Evolutionary conservation across 768 basidiomycete species (phyloP).

Genomic region (Mycena pura): DNA sequence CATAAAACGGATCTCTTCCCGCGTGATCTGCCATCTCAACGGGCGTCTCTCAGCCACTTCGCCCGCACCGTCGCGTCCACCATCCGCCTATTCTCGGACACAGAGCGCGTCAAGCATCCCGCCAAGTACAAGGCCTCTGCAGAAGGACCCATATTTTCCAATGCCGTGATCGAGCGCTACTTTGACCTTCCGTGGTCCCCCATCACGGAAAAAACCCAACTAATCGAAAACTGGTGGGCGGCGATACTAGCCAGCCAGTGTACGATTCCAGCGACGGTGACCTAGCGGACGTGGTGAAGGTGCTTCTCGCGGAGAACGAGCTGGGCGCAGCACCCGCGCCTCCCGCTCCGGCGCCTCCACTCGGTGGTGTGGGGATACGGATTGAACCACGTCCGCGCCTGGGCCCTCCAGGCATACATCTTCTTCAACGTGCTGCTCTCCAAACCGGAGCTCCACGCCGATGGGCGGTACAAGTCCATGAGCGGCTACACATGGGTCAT

Average conservation of each 20-base stretch:
- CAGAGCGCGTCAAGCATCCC: slow-evolving; percentile 44
- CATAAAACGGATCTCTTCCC: slow-evolving; percentile 35
- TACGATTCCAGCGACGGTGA: slow-evolving; percentile 34
- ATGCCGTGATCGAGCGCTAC: slow-evolving; percentile 36
- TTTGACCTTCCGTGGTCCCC: slow-evolving; percentile 29
- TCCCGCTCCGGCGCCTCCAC: slow-evolving; percentile 36
- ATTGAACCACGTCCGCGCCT: slow-evolving; percentile 36
- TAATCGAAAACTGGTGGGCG: slow-evolving; percentile 44
- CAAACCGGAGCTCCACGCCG: slow-evolving; percentile 35
- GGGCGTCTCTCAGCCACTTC: slow-evolving; percentile 43
- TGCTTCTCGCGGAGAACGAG: slow-evolving; percentile 43
- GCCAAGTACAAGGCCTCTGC: slow-evolving; percentile 16
- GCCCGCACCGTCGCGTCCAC: slow-evolving; percentile 32
- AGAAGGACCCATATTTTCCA: slow-evolving; percentile 37
- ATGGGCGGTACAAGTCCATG: slow-evolving; percentile 35
- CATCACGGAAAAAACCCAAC: slow-evolving; percentile 37
- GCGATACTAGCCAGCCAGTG: too few species aligned
- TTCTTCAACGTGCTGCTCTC: slow-evolving; percentile 44
- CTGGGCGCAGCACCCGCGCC: slow-evolving; percentile 42
- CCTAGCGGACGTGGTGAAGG: slow-evolving; percentile 43
- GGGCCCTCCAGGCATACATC: slow-evolving; percentile 41
- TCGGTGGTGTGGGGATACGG: slow-evolving; percentile 41
- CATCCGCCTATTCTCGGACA: slow-evolving; percentile 42
- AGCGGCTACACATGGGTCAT: slow-evolving; percentile 30
- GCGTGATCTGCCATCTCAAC: slow-evolving; percentile 29